Conservation (phyloP, 306 rosid species). For the Senna siamea region DNA sequence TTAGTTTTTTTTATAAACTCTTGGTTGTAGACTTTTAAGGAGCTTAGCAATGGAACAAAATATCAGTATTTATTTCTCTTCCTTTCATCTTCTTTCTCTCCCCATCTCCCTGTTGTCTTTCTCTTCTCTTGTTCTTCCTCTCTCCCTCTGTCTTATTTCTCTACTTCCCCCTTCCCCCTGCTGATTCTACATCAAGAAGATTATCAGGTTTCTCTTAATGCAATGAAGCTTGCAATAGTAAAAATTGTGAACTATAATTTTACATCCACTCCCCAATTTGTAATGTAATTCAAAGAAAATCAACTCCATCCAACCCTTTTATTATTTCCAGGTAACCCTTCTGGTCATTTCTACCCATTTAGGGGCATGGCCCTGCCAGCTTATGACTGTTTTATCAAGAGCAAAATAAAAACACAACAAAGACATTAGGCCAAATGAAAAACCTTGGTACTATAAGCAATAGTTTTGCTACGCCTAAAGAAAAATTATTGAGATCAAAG, state of each 20-base stretch:
- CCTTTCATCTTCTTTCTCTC: no score
- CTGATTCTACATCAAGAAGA: no score
- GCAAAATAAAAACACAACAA: slow-evolving; percentile 13
- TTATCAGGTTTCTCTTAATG: slow-evolving; percentile 1
- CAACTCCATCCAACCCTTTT: slow-evolving; percentile 21
- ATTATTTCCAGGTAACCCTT: neutral
- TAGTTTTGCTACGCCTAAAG: slow-evolving; percentile 20
- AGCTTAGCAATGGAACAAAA: no score
- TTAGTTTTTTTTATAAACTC: no score
- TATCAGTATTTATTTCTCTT: no score
- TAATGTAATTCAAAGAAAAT: slow-evolving; percentile 19
- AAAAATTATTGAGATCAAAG: slow-evolving; percentile 26
- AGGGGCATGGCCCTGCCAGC: slow-evolving; percentile 10
- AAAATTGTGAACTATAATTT: neutral
- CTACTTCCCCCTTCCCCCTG: no score
- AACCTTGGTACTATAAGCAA: neutral
- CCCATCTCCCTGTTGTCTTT: no score
- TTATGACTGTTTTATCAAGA: neutral
- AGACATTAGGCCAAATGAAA: slow-evolving; percentile 2
- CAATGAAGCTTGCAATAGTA: neutral
- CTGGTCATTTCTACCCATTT: neutral
- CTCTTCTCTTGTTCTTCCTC: no score
- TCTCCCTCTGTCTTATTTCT: no score
- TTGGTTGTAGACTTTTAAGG: no score
- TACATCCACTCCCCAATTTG: slow-evolving; percentile 27